Evolutionary conservation across 192 early-diverging fungal genomes (phyloP).

Genomic region (Geosiphon pyriformis): DNA sequence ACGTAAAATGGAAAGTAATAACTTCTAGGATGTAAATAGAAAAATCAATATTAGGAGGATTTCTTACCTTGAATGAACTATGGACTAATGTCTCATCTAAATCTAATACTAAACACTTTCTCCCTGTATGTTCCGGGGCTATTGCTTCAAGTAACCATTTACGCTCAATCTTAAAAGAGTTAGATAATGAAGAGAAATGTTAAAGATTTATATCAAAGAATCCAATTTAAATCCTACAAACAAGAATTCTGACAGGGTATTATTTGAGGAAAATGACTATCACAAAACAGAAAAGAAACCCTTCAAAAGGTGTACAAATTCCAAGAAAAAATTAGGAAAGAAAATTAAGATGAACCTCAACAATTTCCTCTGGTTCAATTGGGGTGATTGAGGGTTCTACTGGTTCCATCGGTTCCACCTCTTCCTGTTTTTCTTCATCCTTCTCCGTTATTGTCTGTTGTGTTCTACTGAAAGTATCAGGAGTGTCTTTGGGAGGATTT

Average conservation of each 20-base stretch:
- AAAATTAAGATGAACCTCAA: too few species aligned
- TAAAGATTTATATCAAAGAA: neutral
- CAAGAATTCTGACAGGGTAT: too few species aligned
- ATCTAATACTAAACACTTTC: conserved; percentile 94
- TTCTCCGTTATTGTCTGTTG: neutral
- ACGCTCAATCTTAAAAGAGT: conserved; percentile 28
- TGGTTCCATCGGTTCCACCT: neutral
- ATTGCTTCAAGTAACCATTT: conserved; percentile 64
- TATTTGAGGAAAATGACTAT: too few species aligned
- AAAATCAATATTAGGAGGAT: neutral
- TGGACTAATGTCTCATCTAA: conserved; percentile 97
- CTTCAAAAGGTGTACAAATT: too few species aligned
- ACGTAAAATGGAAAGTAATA: neutral
- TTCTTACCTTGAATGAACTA: conserved; percentile 80
- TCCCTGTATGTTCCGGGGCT: conserved; percentile 56
- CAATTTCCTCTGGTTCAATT: neutral
- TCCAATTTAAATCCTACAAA: too few species aligned
- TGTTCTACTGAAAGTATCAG: neutral
- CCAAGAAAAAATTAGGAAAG: too few species aligned
- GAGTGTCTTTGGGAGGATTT: neutral
- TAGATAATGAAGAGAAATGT: neutral
- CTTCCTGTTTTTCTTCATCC: neutral
- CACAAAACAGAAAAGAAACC: too few species aligned
- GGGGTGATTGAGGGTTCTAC: neutral
- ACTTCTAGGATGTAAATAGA: neutral